Evolutionary conservation across 495 filamentous ascomycete species (phyloP).

Genomic region (Aspergillus cristatus): DNA sequence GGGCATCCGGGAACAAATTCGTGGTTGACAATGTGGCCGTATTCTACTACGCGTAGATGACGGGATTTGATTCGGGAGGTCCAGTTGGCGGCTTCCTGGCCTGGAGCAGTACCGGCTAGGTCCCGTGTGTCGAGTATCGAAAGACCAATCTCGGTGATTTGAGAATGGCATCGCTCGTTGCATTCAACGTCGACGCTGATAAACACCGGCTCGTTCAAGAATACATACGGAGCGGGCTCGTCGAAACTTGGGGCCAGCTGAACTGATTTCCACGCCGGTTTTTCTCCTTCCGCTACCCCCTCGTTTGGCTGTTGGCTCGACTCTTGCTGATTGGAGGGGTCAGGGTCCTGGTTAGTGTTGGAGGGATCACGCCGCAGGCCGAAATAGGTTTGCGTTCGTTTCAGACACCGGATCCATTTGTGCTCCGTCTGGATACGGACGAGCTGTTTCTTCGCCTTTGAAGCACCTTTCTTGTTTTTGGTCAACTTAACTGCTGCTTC

Average conservation of each 20-base stretch:
- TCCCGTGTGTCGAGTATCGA: conserved; percentile 69
- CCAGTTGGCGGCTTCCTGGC: conserved; percentile 54
- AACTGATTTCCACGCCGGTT: neutral
- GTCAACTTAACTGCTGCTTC: conserved; percentile 29
- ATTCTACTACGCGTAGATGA: conserved; percentile 70
- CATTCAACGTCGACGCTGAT: conserved; percentile 75
- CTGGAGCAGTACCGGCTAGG: conserved; percentile 43
- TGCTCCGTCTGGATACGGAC: conserved; percentile 38
- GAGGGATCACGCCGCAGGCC: conserved; percentile 40
- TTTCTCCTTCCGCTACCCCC: too few relatives aligned
- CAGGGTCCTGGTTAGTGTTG: conserved; percentile 1
- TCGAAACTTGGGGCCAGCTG: conserved; percentile 19
- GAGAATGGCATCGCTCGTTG: conserved; percentile 52
- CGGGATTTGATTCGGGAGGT: conserved; percentile 50
- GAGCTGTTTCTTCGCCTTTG: conserved; percentile 42
- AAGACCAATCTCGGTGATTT: conserved; percentile 80
- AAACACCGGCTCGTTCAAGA: conserved; percentile 54
- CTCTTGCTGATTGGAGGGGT: neutral
- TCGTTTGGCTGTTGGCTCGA: neutral
- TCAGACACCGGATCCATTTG: conserved; percentile 40
- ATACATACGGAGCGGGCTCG: conserved; percentile 33
- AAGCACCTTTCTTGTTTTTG: conserved; percentile 35
- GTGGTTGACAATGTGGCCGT: conserved; percentile 51
- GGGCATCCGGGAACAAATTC: conserved; percentile 61
- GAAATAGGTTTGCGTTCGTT: conserved; percentile 58